Percentiles rank a stretch among this genome's conserved stretches.
These are phyloP conservation scores for Lindgomyces ingoldianus DNA, from an alignment of 495 filamentous ascomycete species.

Conservation along the genomic window DNA sequence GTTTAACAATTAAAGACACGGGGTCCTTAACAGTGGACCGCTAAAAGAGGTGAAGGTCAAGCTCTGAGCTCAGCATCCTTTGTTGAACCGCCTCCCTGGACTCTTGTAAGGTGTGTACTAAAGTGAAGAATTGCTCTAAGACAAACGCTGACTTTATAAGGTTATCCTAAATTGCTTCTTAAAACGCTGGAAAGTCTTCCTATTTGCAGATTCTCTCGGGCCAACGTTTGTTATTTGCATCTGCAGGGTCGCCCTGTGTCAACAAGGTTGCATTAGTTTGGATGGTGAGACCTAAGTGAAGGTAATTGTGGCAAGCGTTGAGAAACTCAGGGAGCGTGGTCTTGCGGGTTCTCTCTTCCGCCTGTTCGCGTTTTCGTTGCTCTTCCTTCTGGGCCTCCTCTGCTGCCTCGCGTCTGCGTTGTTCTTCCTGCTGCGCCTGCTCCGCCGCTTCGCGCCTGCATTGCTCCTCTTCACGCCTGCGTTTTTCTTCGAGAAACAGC, in stretches of 20 bases:
- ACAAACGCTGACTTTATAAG: constrained; percentile 25
- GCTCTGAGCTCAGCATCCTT: constrained; percentile 20
- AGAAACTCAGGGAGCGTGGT: constrained; percentile 31
- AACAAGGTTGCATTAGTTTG: constrained; percentile 21
- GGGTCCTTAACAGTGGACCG: constrained; percentile 20
- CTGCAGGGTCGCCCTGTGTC: constrained; percentile 25
- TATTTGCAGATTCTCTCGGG: constrained; percentile 13
- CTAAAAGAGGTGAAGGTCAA: constrained; percentile 22
- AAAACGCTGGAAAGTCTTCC: constrained; percentile 22
- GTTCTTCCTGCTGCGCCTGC: constrained; percentile 23
- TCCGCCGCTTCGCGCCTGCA: constrained; percentile 22
- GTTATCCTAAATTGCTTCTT: constrained; percentile 22
- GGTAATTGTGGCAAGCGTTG: constrained; percentile 27
- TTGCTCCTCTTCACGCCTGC: constrained; percentile 26
- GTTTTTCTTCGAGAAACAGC: constrained; percentile 28
- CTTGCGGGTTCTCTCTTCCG: constrained; percentile 26
- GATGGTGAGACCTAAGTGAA: constrained; percentile 21
- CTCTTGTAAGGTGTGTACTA: constrained; percentile 25
- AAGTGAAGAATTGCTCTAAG: constrained; percentile 27
- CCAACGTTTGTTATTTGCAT: constrained; percentile 30
- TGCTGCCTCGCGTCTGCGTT: constrained; percentile 21
- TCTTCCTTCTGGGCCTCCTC: constrained; percentile 7
- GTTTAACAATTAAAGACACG: constrained; percentile 16
- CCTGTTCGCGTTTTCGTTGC: constrained; percentile 13
- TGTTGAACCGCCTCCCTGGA: constrained; percentile 7